Conservation (phyloP, 805 yeast genomes). For the Starmera quercuum region DNA sequence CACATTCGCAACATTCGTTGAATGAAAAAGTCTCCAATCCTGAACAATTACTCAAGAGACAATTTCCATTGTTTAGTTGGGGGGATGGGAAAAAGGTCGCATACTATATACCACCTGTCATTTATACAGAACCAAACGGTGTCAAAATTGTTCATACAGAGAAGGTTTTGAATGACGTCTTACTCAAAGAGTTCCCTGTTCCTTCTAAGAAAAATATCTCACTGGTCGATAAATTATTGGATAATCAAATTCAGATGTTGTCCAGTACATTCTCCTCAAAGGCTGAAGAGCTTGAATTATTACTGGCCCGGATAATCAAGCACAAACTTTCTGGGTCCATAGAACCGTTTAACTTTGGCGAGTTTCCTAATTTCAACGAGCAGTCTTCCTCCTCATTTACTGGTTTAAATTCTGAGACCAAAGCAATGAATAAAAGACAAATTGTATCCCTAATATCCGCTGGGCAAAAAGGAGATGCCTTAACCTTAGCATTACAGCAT, state of each 20-base stretch:
- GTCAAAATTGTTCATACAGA: slow-evolving; percentile 31
- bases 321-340: slow-evolving; percentile 12
- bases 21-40: too few species aligned
- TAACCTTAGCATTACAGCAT: slow-evolving; percentile 50
- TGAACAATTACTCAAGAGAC: slow-evolving; percentile 46
- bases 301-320: slow-evolving; percentile 37
- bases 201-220: slow-evolving; percentile 20
- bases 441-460: slow-evolving; percentile 54
- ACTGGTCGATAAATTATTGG: slow-evolving; percentile 18
- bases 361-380: slow-evolving; percentile 12
- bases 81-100: slow-evolving; percentile 37
- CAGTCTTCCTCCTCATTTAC: not conserved
- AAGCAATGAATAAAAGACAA: slow-evolving; percentile 20
- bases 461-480: slow-evolving; percentile 64
- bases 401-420: slow-evolving; percentile 9
- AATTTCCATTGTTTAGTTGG: slow-evolving; percentile 76
- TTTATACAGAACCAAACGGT: slow-evolving; percentile 24
- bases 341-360: slow-evolving; percentile 15
- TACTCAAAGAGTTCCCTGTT: slow-evolving; percentile 28
- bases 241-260: slow-evolving; percentile 10
- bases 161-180: slow-evolving; percentile 24
- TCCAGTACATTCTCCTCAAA: slow-evolving; percentile 24
- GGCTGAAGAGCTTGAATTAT: slow-evolving; percentile 60
- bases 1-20: too few species aligned
- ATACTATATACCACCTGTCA: slow-evolving; percentile 34